These are phyloP conservation scores for Fusarium secorum DNA, from an alignment of 2,329 filamentous ascomycete genomes.

Conservation along the genomic window DNA sequence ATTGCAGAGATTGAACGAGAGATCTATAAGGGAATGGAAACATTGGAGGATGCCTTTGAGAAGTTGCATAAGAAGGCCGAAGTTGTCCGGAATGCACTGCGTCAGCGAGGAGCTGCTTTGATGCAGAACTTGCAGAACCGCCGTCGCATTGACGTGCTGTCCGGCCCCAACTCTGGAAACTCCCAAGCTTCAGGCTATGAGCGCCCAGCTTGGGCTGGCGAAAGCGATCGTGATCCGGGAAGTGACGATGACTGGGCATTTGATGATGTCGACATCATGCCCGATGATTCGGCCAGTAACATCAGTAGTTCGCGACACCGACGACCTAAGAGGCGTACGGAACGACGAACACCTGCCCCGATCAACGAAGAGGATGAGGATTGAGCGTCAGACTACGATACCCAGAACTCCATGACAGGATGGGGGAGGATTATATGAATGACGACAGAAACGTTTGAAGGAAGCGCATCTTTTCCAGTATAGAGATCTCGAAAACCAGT, in stretches of 20 bases:
- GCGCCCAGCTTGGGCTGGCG: conserved; percentile 48
- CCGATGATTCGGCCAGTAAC: conserved; percentile 83
- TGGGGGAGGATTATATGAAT: conserved; percentile 18
- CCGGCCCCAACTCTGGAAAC: conserved; percentile 57
- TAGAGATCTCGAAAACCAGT: conserved; percentile 34
- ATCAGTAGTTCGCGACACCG: conserved; percentile 75
- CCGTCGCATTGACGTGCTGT: conserved; percentile 63
- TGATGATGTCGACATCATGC: conserved; percentile 70
- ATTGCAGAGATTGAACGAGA: conserved; percentile 92
- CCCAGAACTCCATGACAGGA: background rate
- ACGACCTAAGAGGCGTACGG: conserved; percentile 71
- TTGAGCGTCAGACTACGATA: conserved; percentile 19
- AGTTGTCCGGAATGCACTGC: conserved; percentile 76
- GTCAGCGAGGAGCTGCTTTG: conserved; percentile 83
- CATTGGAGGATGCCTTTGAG: conserved; percentile 92
- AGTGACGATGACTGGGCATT: conserved; percentile 67
- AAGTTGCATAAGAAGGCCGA: conserved; percentile 87
- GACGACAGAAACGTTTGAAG: conserved; percentile 31
- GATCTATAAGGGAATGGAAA: conserved; percentile 94
- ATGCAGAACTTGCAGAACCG: conserved; percentile 69
- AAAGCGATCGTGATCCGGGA: conserved; percentile 56
- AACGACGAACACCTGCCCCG: conserved; percentile 74
- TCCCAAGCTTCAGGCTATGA: conserved; percentile 56
- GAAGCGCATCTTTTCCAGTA: conserved; percentile 28
- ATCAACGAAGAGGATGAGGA: conserved; percentile 80